A percentile compares a stretch with the other conserved stretches of the same genome.
Evolutionary conservation across 2,329 filamentous ascomycete genomes (phyloP).

Genomic region (Coleophoma eucalyptorum): DNA sequence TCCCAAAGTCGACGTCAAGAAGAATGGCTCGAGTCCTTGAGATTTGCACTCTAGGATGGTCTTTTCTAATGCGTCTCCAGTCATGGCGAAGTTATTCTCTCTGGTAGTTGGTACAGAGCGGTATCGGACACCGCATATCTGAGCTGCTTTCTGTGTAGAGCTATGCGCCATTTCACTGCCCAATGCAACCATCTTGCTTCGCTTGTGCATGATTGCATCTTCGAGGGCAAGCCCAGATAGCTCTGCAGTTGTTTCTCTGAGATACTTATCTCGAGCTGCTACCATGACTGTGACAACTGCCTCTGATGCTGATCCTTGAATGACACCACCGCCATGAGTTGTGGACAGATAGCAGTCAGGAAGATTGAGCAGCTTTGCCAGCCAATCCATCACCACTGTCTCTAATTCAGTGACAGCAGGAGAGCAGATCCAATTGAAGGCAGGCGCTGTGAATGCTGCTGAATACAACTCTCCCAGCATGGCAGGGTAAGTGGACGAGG

Average conservation of each 20-base stretch:
- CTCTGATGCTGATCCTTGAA: slow-evolving; percentile 88
- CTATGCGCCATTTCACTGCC: slow-evolving; percentile 79
- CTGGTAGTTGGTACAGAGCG: slow-evolving; percentile 61
- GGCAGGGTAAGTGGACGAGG: slow-evolving; percentile 73
- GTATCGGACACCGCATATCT: slow-evolving; percentile 82
- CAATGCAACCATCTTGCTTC: slow-evolving; percentile 73
- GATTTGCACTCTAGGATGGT: slow-evolving; percentile 62
- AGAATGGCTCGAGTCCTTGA: slow-evolving; percentile 79
- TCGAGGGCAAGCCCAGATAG: slow-evolving; percentile 56
- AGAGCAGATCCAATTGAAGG: slow-evolving; percentile 96
- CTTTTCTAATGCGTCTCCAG: slow-evolving; percentile 54
- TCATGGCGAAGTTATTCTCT: slow-evolving; percentile 66
- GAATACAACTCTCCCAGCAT: slow-evolving; percentile 93
- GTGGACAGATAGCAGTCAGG: slow-evolving; percentile 72
- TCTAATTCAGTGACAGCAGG: slow-evolving; percentile 92
- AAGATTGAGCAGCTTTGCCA: slow-evolving; percentile 71
- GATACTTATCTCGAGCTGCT: slow-evolving; percentile 77
- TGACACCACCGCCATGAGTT: slow-evolving; percentile 80
- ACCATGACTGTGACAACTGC: slow-evolving; percentile 84
- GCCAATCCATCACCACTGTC: slow-evolving; percentile 89
- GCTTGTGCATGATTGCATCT: slow-evolving; percentile 62
- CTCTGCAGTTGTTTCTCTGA: slow-evolving; percentile 54
- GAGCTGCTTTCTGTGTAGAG: slow-evolving; percentile 81
- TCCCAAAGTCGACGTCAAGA: slow-evolving; percentile 77
- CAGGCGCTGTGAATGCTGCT: slow-evolving; percentile 81